Evolutionary conservation across 73 alveolate genomes (phyloP).

Genomic region (Paramecium caudatum): DNA sequence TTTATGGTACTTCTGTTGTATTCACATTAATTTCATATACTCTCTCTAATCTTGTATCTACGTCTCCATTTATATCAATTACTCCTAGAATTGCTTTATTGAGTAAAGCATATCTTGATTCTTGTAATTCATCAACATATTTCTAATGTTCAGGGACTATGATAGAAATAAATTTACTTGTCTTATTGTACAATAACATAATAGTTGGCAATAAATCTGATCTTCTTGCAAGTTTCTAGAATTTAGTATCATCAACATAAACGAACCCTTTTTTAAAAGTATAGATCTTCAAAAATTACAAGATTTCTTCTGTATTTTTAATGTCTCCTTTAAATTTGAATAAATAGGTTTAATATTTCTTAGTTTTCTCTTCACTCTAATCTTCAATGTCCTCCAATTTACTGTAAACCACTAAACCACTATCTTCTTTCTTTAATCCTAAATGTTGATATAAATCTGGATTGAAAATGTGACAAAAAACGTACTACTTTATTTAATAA

Average conservation of each 20-base stretch:
- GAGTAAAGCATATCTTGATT: conserved; percentile 40
- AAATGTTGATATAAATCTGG: conserved; percentile 22
- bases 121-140: not conserved
- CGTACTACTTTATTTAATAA: not conserved
- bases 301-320: conserved; percentile 66
- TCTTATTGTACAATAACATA: conserved; percentile 44
- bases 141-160: conserved; percentile 40
- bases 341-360: conserved; percentile 11
- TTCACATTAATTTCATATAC: conserved; percentile 31
- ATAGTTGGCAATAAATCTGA: conserved; percentile 34
- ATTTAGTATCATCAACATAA: conserved; percentile 66
- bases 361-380: not conserved
- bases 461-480: conserved; percentile 56
- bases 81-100: conserved; percentile 63
- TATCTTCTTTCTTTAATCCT: not conserved
- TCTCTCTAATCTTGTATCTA: conserved; percentile 47
- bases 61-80: conserved; percentile 54
- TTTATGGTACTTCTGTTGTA: conserved; percentile 48
- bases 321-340: conserved; percentile 35
- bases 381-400: conserved; percentile 45
- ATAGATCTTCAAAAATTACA: conserved; percentile 31
- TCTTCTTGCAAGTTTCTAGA: conserved; percentile 66
- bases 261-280: conserved; percentile 65
- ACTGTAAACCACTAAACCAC: conserved; percentile 17
- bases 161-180: not conserved